phyloP scores from a whole-genome alignment of 345 rosid genomes.

The Cochlearia excelsa region DNA sequence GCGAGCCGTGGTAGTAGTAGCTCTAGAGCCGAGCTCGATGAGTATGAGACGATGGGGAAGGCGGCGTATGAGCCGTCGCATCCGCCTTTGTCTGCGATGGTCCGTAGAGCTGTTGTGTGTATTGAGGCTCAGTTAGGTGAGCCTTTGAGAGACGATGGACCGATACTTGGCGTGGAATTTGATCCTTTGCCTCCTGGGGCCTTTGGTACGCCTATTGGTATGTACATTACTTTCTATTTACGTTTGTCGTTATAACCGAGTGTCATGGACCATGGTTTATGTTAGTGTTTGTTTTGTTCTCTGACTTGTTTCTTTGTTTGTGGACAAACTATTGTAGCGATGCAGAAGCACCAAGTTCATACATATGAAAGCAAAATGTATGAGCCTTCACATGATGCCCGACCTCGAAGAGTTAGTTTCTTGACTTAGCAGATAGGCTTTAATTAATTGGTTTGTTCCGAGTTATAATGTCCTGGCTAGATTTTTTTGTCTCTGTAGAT shows the following conservation, averaged over 20 bases:
- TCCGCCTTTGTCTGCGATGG: constrained; percentile 62
- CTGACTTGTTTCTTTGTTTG: constrained; percentile 18
- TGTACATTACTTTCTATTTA: constrained; percentile 12
- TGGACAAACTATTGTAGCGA: constrained; percentile 45
- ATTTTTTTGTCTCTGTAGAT: constrained; percentile 5
- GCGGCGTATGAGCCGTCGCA: constrained; percentile 56
- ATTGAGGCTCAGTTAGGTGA: constrained; percentile 97
- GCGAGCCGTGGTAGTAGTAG: constrained; percentile 33
- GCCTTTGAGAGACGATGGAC: constrained; percentile 95
- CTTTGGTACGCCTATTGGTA: constrained; percentile 85
- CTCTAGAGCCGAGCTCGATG: constrained; percentile 46
- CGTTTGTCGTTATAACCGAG: no score
- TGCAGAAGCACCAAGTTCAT: constrained; percentile 48
- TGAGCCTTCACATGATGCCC: constrained; percentile 47
- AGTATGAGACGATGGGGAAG: constrained; percentile 45
- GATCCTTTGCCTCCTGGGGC: constrained; percentile 98
- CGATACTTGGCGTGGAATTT: constrained; percentile 92
- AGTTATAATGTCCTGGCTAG: not conserved
- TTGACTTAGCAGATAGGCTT: constrained; percentile 29
- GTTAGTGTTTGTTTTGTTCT: not conserved
- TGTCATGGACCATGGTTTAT: not conserved
- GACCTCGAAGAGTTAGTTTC: constrained; percentile 65
- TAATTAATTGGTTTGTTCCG: constrained; percentile 15
- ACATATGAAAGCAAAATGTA: constrained; percentile 61
- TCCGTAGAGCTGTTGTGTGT: constrained; percentile 82